Conservation (phyloP, 495 filamentous ascomycete genomes). For the Neurospora tetraspora region DNA sequence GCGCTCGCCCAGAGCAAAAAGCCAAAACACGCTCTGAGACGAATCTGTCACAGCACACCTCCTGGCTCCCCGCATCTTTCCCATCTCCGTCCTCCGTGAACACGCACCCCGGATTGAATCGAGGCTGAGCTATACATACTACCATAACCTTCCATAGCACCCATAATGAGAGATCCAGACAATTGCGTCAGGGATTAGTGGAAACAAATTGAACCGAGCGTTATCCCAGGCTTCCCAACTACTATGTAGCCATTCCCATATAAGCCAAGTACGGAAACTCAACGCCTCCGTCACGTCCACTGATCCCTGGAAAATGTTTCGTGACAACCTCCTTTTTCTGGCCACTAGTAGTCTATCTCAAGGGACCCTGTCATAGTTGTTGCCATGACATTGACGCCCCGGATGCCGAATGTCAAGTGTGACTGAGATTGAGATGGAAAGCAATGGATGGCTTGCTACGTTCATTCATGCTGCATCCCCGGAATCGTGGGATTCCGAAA, state of each 20-base stretch:
- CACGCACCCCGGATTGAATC: neutral
- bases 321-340: slow-evolving; percentile 28
- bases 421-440: neutral
- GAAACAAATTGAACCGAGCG: neutral
- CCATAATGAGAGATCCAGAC: neutral
- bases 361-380: neutral
- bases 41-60: slow-evolving; percentile 34
- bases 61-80: slow-evolving; percentile 15
- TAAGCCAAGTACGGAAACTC: neutral
- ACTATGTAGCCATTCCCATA: neutral
- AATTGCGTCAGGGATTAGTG: neutral
- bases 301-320: slow-evolving; percentile 29
- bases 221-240: neutral
- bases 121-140: neutral
- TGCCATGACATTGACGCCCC: neutral
- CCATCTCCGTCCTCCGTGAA: slow-evolving; percentile 13
- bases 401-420: neutral
- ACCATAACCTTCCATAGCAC: neutral
- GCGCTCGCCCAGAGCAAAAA: slow-evolving; percentile 8
- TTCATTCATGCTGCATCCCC: slow-evolving; percentile 35
- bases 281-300: neutral
- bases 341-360: neutral
- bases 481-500: neutral
- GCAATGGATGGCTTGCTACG: slow-evolving; percentile 17
- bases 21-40: slow-evolving; percentile 41